Base-by-base conservation (phyloP, 2,329 filamentous ascomycete genomes). In the Whalleya microplaca region DNA sequence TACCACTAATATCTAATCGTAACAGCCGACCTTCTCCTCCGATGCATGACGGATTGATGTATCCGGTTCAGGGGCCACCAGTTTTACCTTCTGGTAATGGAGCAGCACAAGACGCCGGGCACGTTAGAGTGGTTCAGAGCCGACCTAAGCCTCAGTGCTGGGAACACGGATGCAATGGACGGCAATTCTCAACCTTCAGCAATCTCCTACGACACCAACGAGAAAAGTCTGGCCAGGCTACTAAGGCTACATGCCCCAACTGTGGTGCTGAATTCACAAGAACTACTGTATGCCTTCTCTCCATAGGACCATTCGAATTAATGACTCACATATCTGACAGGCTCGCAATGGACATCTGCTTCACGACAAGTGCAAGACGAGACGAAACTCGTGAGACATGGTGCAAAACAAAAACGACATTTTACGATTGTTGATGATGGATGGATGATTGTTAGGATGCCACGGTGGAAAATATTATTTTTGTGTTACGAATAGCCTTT, bases 161-260 rank as follows among this genome's bases (percentile, higher is more conserved):
- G 91, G 94, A 97, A 59, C 94, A 98, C 70, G 94, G 93, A 10
- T 98, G 94, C 79, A 96, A 97, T 68, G 94, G 94, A 19, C 87
- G 93, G 27, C 91, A 96, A 69, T 98, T 98, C 71, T 96, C 92
- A 18, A 97, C 94, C 2, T 97, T 97, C 72, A 96, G 92, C 83
- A 97, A 97, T 71, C 83, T 97, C 2, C 80, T 97, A 40, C 84
- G 94, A 61, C 94, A 98, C 72, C 93, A 97, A 74, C 85, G 94
- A 43, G 94, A 98, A 75, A 97, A 96, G 73, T 96, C 91, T 0
- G 94, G 94, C 21, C 92, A 93, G 50, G 91, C 93, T 10, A 82
- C 90, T 27, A 97, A 97, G 76, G 91, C 92, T 2, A 87, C 88
- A 48, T 98, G 94, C 71, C 92, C 92, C 18, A 90, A 92, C 71